Evolutionary conservation across 306 rosid genomes (phyloP), one percentile per base, ranked within the genome.

Genomic region (Pterocarpus macrocarpus): DNA sequence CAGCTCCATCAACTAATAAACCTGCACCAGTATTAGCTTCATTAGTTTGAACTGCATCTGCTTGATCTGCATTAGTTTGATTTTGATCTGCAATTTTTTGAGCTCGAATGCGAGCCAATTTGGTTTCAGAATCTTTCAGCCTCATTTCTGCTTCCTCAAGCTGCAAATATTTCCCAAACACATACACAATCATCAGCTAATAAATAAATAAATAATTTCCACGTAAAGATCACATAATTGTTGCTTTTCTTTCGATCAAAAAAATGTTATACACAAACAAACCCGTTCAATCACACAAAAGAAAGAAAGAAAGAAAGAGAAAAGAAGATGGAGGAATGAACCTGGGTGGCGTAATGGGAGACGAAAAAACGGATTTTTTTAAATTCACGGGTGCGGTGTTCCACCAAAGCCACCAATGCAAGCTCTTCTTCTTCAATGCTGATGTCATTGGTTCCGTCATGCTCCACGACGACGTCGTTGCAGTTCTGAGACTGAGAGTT

Each of bases 371-470:
- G 85, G 30, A 88, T 77, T 56, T 64, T 72, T 73, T 83, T 75
- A 16, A 91, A 91, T 87, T 90, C 94, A 45, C 70, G 79, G n/a
- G 84, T 57, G n/a, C 93, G 91, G 43, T 87, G 92, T 17, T 91
- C 89, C 69, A 91, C 77, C 34, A 93, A 81, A 79, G 92, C 94
- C 16, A 90, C 75, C 76, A 93, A 78, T 15, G 92, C 81, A 80
- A 90, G 88, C 45, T 91, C 97, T 65, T 87, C 89, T 73, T 91
- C 97, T 73, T 82, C 41, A 4, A 6, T 6, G 41, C 41, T 4
- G 6, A 38, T 38, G 5, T 6, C 5, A 38, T 38, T 38, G 41
- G 41, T 38, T 38, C 41, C 41, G 4, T 6, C 41, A 4, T 38
- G 6, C 1, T 38, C 41, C 4, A 0, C 7, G 41, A 4, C 5